A percentile compares a stretch with the other conserved stretches of the same genome.
These are phyloP conservation scores for Ajuga chamaepitys DNA, from an alignment of 257 asterid species.

Conservation along the genomic window DNA sequence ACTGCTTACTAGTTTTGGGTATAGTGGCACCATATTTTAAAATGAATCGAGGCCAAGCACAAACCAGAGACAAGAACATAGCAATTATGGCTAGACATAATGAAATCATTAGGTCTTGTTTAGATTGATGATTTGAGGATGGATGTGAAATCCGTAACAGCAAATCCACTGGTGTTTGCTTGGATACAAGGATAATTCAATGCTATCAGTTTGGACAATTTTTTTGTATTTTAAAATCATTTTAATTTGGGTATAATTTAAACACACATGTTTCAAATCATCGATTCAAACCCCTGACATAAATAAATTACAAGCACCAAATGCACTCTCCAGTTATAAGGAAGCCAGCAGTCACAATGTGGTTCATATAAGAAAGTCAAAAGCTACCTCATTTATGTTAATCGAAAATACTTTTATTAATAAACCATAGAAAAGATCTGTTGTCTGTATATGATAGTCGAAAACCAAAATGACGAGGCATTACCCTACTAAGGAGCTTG, in stretches of 20 bases:
- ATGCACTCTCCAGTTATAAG: not conserved
- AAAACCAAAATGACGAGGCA: constrained; percentile 3
- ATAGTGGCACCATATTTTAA: not conserved
- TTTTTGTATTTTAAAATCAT: not conserved
- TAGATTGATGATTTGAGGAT: not conserved
- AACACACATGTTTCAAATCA: not conserved
- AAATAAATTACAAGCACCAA: not conserved
- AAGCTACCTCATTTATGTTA: not conserved
- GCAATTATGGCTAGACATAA: not conserved
- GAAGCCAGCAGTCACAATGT: not conserved
- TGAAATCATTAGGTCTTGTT: not conserved
- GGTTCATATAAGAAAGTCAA: not conserved
- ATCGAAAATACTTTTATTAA: too few species aligned
- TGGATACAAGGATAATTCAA: too few species aligned
- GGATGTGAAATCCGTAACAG: not conserved
- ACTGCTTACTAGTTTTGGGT: not conserved
- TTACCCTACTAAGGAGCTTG: constrained; percentile 79
- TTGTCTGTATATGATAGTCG: not conserved
- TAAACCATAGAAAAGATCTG: not conserved
- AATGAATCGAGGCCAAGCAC: not conserved
- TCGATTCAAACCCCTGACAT: not conserved
- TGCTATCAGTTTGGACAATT: not conserved
- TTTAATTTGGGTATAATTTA: not conserved
- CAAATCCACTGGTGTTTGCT: too few species aligned
- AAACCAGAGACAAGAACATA: not conserved